Percentiles rank a stretch among this genome's conserved stretches.
Conservation (phyloP, 1,284 basidiomycete genomes). For the Austropuccinia psidii region DNA sequence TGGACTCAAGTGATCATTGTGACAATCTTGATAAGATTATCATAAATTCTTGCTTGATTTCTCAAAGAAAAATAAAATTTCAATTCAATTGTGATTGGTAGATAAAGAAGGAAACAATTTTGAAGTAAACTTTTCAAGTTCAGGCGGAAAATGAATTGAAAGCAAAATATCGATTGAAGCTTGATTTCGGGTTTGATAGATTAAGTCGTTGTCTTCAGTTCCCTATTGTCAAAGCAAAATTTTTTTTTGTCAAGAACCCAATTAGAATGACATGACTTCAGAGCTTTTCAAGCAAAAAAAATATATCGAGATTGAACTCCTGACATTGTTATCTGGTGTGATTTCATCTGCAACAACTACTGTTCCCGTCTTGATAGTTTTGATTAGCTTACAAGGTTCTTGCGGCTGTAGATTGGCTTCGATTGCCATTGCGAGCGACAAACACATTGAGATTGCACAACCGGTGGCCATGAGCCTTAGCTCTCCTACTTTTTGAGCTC, state of each 20-base stretch:
- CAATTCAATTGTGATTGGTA: no score
- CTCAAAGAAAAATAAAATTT: no score
- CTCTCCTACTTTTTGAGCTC: background rate
- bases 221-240: background rate
- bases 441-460: slow-evolving; percentile 20
- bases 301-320: background rate
- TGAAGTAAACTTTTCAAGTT: background rate
- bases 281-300: background rate
- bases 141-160: background rate
- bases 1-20: no score
- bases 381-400: background rate
- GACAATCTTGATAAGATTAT: no score
- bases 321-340: background rate
- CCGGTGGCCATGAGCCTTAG: slow-evolving; percentile 16
- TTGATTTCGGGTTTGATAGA: slow-evolving; percentile 32
- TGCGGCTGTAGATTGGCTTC: slow-evolving; percentile 2
- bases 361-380: slow-evolving; percentile 11
- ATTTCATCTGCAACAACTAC: slow-evolving; percentile 29
- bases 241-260: background rate
- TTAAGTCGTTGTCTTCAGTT: background rate
- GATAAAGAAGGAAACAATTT: background rate
- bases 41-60: no score
- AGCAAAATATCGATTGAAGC: slow-evolving; percentile 21
- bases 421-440: slow-evolving; percentile 22
- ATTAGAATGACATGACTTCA: background rate